Conservation (phyloP, 768 basidiomycete species). For the Suillus cothurnatus region DNA sequence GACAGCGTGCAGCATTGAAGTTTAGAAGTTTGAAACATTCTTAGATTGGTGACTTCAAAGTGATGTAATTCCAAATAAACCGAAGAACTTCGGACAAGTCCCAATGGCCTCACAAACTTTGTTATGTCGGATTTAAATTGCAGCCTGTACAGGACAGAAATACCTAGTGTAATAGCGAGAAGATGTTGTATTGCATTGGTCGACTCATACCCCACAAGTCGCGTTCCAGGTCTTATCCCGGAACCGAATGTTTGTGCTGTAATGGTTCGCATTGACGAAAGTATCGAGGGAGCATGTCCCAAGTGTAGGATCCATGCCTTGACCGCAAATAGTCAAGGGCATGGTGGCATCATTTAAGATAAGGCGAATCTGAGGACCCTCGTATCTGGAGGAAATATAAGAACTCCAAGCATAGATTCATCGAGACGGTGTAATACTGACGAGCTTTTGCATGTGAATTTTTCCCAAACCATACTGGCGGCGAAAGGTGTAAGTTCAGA, state of each 20-base stretch:
- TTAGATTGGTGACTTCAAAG: too few relatives aligned
- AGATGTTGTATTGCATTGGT: background rate
- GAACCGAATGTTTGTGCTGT: conserved; percentile 30
- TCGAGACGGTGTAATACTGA: conserved; percentile 13
- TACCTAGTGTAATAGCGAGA: background rate
- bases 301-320: conserved; percentile 28
- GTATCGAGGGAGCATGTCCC: conserved; percentile 41
- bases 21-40: too few relatives aligned
- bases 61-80: background rate
- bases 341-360: conserved; percentile 43
- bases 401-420: background rate
- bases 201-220: conserved; percentile 31
- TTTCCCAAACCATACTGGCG: conserved; percentile 47
- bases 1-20: too few relatives aligned
- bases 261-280: conserved; percentile 34
- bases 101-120: background rate
- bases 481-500: conserved; percentile 45
- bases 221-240: conserved; percentile 38
- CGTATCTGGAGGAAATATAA: conserved; percentile 24
- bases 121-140: background rate
- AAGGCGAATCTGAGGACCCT: conserved; percentile 42
- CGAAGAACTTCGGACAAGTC: background rate
- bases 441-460: conserved; percentile 40
- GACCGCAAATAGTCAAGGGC: conserved; percentile 39
- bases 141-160: background rate